These are phyloP conservation scores for Fusarium sp. DNA, from an alignment of 2,329 filamentous ascomycete species.

Conservation along the genomic window DNA sequence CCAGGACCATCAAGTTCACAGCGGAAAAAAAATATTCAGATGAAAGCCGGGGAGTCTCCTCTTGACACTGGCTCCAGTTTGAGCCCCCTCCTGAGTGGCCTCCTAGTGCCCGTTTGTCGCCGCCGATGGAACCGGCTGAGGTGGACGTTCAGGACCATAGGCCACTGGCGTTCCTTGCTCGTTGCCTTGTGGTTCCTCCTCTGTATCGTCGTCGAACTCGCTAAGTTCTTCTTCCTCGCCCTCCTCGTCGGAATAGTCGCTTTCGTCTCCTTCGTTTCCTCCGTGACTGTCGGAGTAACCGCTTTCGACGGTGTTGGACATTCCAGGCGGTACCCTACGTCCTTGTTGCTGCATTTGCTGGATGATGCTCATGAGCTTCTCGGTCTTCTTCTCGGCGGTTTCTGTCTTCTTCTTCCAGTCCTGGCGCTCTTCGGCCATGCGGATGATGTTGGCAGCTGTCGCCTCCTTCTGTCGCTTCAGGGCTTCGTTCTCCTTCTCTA, in stretches of 20 bases:
- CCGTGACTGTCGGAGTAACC: slow-evolving; percentile 66
- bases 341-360: slow-evolving; percentile 97
- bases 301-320: slow-evolving; percentile 69
- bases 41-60: not conserved
- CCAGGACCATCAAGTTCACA: not conserved
- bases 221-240: slow-evolving; percentile 72
- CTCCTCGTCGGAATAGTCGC: slow-evolving; percentile 73
- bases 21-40: not conserved
- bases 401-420: slow-evolving; percentile 77
- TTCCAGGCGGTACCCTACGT: slow-evolving; percentile 76
- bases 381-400: slow-evolving; percentile 75
- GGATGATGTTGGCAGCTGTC: slow-evolving; percentile 93
- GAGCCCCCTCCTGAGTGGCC: slow-evolving; percentile 34
- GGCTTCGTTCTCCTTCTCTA: slow-evolving; percentile 95
- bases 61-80: slow-evolving; percentile 21
- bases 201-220: slow-evolving; percentile 73
- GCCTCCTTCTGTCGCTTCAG: slow-evolving; percentile 93
- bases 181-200: slow-evolving; percentile 59
- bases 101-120: slow-evolving; percentile 60
- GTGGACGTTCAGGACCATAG: slow-evolving; percentile 63
- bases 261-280: slow-evolving; percentile 66
- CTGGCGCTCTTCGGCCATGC: slow-evolving; percentile 96
- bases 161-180: slow-evolving; percentile 54
- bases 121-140: slow-evolving; percentile 50
- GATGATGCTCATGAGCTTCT: slow-evolving; percentile 93